phyloP scores from a whole-genome alignment of 352 stramenopile genomes.

The Pythium dissimile region DNA sequence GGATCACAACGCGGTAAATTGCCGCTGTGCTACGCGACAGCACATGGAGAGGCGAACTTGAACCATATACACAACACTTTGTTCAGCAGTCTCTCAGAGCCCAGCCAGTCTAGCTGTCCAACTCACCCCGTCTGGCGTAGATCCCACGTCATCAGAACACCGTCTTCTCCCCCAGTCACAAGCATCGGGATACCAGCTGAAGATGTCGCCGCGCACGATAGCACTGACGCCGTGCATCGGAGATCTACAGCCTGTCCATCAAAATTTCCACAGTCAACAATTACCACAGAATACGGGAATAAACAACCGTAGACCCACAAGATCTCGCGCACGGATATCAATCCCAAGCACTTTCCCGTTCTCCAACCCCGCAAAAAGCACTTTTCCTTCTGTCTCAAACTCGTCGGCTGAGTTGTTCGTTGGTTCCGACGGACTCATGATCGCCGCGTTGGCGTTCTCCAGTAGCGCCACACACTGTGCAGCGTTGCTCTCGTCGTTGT shows the following conservation, averaged over 20 bases:
- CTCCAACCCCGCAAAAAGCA: constrained; percentile 62
- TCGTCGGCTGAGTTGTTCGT: constrained; percentile 21
- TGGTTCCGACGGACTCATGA: too few species aligned
- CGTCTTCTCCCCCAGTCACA: constrained; percentile 62
- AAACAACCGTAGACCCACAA: constrained; percentile 22
- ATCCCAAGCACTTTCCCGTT: constrained; percentile 56
- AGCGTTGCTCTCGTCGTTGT: constrained; percentile 46
- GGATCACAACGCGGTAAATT: constrained; percentile 40
- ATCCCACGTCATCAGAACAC: constrained; percentile 57
- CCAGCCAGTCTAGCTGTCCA: too few species aligned
- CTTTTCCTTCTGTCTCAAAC: constrained; percentile 56
- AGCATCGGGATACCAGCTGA: constrained; percentile 27
- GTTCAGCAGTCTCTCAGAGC: too few species aligned
- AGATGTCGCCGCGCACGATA: constrained; percentile 12
- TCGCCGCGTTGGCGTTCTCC: constrained; percentile 18
- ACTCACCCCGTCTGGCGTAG: constrained; percentile 44
- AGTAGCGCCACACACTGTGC: constrained; percentile 52
- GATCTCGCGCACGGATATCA: constrained; percentile 43
- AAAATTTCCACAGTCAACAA: background rate
- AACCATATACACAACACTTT: background rate
- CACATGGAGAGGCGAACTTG: constrained; percentile 39
- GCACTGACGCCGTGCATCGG: background rate
- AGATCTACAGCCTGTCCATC: constrained; percentile 12
- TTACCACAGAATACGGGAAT: background rate
- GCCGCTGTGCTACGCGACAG: constrained; percentile 50